phyloP scores from a whole-genome alignment of 768 basidiomycete species.

The Lactarius psammicola region DNA sequence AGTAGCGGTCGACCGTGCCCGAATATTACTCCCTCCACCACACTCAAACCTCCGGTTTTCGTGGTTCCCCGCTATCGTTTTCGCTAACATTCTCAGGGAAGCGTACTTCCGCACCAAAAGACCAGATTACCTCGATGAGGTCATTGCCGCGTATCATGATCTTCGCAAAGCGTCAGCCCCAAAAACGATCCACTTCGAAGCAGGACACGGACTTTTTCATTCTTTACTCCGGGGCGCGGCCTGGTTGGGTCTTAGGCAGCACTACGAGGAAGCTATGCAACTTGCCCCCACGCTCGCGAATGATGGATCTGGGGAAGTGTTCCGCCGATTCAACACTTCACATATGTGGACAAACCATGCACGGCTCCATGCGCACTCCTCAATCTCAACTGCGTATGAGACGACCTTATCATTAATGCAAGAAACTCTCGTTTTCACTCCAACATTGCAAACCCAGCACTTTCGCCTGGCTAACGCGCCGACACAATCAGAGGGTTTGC shows the following conservation, averaged over 20 bases:
- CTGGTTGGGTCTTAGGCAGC: too few species aligned
- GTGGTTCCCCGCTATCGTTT: accelerated
- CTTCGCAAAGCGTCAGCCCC: too few species aligned
- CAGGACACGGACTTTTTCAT: too few species aligned
- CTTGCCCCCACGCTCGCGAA: not conserved
- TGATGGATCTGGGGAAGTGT: too few species aligned
- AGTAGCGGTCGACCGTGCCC: not conserved
- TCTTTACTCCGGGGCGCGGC: too few species aligned
- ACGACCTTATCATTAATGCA: not conserved
- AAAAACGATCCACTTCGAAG: too few species aligned
- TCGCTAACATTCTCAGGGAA: not conserved
- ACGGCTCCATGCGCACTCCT: not conserved
- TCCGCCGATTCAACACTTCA: not conserved
- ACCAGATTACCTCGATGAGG: too few species aligned
- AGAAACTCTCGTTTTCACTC: not conserved
- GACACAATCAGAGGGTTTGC: not conserved
- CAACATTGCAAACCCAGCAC: constrained; percentile 4
- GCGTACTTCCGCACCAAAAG: not conserved
- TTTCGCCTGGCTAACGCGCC: not conserved
- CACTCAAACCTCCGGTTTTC: not conserved
- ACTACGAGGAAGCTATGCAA: not conserved
- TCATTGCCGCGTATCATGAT: too few species aligned
- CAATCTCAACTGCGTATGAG: not conserved
- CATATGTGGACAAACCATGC: not conserved
- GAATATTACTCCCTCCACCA: not conserved